Conservation (phyloP, 805 yeast genomes). For the Cyberlindnera subsufficiens region DNA sequence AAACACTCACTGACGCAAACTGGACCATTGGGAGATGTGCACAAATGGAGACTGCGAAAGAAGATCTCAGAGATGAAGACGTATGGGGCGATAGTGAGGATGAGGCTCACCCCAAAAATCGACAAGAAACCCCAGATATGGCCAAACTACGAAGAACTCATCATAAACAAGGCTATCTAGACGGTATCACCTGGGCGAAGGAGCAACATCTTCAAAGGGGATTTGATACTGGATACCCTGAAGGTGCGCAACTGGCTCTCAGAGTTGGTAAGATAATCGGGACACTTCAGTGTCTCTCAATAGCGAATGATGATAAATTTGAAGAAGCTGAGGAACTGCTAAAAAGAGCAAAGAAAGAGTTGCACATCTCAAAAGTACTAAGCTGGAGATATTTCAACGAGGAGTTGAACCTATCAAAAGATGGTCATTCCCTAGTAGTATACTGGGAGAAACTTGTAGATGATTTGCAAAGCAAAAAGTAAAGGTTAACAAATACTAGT, state of each 20-base stretch:
- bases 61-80: conserved; percentile 18
- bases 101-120: conserved; percentile 17
- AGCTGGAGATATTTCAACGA: conserved; percentile 43
- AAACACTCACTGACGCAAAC: too few relatives aligned
- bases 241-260: conserved; percentile 67
- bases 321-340: conserved; percentile 21
- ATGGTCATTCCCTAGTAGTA: conserved; percentile 29
- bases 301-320: conserved; percentile 14
- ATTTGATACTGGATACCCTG: conserved; percentile 73
- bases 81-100: conserved; percentile 30
- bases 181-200: conserved; percentile 66
- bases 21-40: too few relatives aligned
- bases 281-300: conserved; percentile 30
- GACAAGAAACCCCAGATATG: conserved; percentile 18
- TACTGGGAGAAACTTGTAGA: conserved; percentile 36
- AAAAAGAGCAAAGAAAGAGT: conserved; percentile 41
- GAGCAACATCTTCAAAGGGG: conserved; percentile 71
- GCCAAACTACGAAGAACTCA: conserved; percentile 54
- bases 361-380: conserved; percentile 54
- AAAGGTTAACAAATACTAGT: neutral
- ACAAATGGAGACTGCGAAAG: too few relatives aligned
- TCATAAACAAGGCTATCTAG: conserved; percentile 75
- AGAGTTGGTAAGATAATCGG: conserved; percentile 64
- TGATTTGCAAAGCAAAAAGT: conserved; percentile 2
- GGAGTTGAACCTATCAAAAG: conserved; percentile 29